Conservation (phyloP, 345 rosid species). For the Trapa incisa region DNA sequence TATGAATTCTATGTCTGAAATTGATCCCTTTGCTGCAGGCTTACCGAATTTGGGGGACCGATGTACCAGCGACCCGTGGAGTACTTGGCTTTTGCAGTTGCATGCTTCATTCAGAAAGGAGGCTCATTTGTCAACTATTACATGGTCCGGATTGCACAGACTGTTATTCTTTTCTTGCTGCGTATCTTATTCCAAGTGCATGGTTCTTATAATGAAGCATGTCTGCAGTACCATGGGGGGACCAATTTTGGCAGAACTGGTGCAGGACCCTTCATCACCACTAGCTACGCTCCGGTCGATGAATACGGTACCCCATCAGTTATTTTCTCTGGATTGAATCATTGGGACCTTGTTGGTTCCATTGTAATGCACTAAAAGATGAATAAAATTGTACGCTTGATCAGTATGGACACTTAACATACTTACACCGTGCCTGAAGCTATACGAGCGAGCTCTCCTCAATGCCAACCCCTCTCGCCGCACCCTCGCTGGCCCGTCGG, state of each 20-base stretch:
- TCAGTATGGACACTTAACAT: conserved; percentile 54
- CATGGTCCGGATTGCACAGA: conserved; percentile 33
- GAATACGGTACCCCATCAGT: conserved; percentile 41
- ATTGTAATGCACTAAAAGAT: neutral
- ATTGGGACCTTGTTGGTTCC: neutral
- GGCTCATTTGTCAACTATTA: conserved; percentile 58
- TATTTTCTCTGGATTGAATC: too few species aligned
- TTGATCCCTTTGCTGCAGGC: conserved; percentile 20
- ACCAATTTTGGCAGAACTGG: conserved; percentile 63
- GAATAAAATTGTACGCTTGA: conserved; percentile 36
- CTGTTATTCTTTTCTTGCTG: neutral
- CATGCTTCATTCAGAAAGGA: conserved; percentile 52
- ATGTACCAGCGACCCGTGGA: conserved; percentile 40
- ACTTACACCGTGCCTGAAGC: conserved; percentile 58
- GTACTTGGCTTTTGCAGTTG: conserved; percentile 65
- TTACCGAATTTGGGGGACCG: conserved; percentile 49
- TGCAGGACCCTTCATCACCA: conserved; percentile 61
- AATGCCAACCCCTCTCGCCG: conserved; percentile 25
- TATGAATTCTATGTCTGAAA: neutral
- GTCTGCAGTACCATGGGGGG: conserved; percentile 55
- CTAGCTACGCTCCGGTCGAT: conserved; percentile 64
- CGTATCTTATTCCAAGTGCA: neutral
- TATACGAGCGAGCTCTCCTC: conserved; percentile 53
- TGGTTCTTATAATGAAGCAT: neutral
- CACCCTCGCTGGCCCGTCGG: too few species aligned